Evolutionary conservation across 2,329 filamentous ascomycete genomes (phyloP).

Genomic region (Hypoxylon sp.): DNA sequence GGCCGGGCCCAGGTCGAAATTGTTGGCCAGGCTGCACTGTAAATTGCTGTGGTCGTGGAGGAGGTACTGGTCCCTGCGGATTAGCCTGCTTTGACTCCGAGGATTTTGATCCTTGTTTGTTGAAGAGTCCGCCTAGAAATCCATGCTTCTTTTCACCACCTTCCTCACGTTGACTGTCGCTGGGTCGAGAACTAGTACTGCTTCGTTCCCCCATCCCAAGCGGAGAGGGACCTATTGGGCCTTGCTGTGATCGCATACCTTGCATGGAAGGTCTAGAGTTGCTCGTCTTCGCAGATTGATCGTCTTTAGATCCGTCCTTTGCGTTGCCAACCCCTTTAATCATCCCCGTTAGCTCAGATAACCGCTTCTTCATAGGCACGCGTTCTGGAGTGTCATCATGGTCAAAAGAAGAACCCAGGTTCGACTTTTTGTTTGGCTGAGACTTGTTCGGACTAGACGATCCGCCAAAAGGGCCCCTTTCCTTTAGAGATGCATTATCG

Average conservation of each 20-base stretch:
- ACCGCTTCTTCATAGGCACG: constrained; percentile 40
- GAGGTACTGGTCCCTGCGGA: constrained; percentile 28
- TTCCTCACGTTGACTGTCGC: constrained; percentile 32
- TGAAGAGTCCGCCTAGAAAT: constrained; percentile 43
- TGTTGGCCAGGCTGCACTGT: constrained; percentile 34
- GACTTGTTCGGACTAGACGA: constrained; percentile 34
- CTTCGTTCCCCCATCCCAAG: constrained; percentile 27
- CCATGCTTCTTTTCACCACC: constrained; percentile 41
- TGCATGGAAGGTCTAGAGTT: constrained; percentile 36
- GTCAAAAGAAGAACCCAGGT: constrained; percentile 28
- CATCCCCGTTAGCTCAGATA: constrained; percentile 47
- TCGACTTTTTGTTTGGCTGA: constrained; percentile 39
- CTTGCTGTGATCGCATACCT: constrained; percentile 21
- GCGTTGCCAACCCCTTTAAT: constrained; percentile 44
- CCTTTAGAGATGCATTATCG: constrained; percentile 45
- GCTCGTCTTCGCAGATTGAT: constrained; percentile 39
- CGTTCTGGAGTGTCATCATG: constrained; percentile 34
- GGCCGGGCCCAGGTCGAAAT: constrained; percentile 40
- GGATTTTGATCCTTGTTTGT: constrained; percentile 40
- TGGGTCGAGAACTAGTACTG: constrained; percentile 26
- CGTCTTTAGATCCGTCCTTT: constrained; percentile 43
- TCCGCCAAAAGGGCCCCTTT: constrained; percentile 51
- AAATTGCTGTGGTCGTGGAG: constrained; percentile 39
- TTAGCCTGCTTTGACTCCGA: constrained; percentile 39
- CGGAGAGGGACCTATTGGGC: constrained; percentile 20